A percentile compares a stretch with the other conserved stretches of the same genome.
Conservation (phyloP, 2,329 filamentous ascomycete genomes). For the Xylariaceae sp. region DNA sequence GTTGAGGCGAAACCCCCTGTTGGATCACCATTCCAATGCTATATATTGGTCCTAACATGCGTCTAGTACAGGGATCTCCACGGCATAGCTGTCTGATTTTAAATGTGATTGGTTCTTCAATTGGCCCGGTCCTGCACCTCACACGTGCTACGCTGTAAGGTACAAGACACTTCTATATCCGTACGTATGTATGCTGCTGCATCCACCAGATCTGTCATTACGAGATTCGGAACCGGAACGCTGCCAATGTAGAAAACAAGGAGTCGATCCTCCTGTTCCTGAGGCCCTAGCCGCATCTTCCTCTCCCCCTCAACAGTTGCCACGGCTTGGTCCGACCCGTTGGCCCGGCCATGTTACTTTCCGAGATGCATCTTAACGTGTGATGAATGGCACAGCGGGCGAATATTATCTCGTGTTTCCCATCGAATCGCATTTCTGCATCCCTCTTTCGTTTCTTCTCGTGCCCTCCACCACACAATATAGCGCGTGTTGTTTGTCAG, state of each 20-base stretch:
- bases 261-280: conserved; percentile 4
- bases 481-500: conserved; percentile 19
- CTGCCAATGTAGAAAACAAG: conserved; percentile 7
- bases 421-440: conserved; percentile 27
- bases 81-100: too few relatives aligned
- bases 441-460: conserved; percentile 32
- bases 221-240: conserved; percentile 19
- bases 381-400: conserved; percentile 12
- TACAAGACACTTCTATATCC: too few relatives aligned
- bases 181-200: too few relatives aligned
- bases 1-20: too few relatives aligned
- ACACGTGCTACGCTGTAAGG: too few relatives aligned
- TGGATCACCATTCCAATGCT: too few relatives aligned
- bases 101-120: too few relatives aligned
- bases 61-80: too few relatives aligned
- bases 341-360: conserved; percentile 29
- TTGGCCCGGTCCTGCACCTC: too few relatives aligned
- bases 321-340: conserved; percentile 12
- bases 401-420: conserved; percentile 30
- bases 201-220: conserved; percentile 7
- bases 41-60: too few relatives aligned
- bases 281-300: conserved; percentile 24
- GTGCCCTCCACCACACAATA: too few relatives aligned
- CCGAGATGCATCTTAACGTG: conserved; percentile 27
- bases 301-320: too few relatives aligned